Conservation (phyloP, 2,329 filamentous ascomycete species). For the Clonostachys rhizophaga region DNA sequence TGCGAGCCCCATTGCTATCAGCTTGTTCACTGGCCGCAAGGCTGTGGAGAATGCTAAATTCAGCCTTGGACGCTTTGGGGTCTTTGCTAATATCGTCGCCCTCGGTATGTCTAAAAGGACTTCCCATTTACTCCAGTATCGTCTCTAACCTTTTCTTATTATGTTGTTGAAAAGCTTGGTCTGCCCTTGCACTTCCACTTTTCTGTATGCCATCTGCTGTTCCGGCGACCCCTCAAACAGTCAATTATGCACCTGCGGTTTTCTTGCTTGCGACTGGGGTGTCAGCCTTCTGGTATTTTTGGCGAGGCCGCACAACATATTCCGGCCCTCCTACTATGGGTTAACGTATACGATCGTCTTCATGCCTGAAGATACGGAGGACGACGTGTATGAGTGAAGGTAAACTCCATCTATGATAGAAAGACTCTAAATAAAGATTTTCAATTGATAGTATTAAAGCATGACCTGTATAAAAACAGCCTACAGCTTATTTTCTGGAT, state of each 20-base stretch:
- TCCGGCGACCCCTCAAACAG: slow-evolving; percentile 48
- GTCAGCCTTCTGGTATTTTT: slow-evolving; percentile 61
- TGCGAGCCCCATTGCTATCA: slow-evolving; percentile 62
- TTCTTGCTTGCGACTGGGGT: slow-evolving; percentile 61
- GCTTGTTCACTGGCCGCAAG: slow-evolving; percentile 52
- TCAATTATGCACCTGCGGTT: slow-evolving; percentile 74
- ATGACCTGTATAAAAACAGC: too few relatives aligned
- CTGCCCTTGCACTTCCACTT: slow-evolving; percentile 60
- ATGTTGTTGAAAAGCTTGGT: slow-evolving; percentile 46
- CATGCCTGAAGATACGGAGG: too few relatives aligned
- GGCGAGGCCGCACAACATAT: slow-evolving; percentile 67
- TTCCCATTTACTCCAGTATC: neutral
- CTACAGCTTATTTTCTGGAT: too few relatives aligned
- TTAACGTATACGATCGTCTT: too few relatives aligned
- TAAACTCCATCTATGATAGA: too few relatives aligned
- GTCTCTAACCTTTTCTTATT: neutral
- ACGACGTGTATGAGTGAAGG: too few relatives aligned
- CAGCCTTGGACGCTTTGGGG: slow-evolving; percentile 56
- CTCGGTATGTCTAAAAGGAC: slow-evolving; percentile 40
- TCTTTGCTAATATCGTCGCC: slow-evolving; percentile 56
- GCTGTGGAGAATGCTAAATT: slow-evolving; percentile 53
- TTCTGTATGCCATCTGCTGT: slow-evolving; percentile 67
- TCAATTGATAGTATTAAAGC: too few relatives aligned
- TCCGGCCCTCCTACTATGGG: slow-evolving; percentile 36
- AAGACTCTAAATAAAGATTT: too few relatives aligned